Evolutionary conservation across 805 yeast genomes (phyloP), one percentile per base, ranked within the genome.

Genomic region (Candida taoyuanica): DNA sequence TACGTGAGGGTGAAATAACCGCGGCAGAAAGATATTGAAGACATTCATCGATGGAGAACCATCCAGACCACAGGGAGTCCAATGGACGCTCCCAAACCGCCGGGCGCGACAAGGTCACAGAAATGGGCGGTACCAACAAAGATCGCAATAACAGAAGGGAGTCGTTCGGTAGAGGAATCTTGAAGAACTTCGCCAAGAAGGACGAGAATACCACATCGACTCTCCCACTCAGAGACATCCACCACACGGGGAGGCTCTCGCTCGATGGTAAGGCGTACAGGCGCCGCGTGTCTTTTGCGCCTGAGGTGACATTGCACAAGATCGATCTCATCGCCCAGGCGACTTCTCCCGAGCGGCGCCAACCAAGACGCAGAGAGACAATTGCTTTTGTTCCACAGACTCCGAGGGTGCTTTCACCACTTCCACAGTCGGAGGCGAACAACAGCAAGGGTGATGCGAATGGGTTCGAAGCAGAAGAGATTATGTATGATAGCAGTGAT

Each of bases 221-320:
- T 14, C 28, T 43, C 17, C 57, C 47, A 2, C 37, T 53, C 5
- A 42, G 52, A 3, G 39, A 52, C 8, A 26, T 49, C 13, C 50
- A 49, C 30, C 29, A 31, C 5, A 43, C 39, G 7, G 44, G 32
- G 12, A 15, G 37, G 2, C 36, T 29, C 4, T 21, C 50, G 5
- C 34, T 36, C 18, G 44, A 30, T 8, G 37, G 31, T 5, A 44
- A 40, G 2, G 46, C 49, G 33, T 48, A 49, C 30, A 48, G 49
- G 37, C 40, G 60, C 37, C 45, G 60, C 16, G 60, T 56, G 2
- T 56, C 60, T 1, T 56, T 56, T 32, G 58, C 58, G 11, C 60
- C 59, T 25, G 58, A 56, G 17, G 60, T 53, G 3, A 54, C 60
- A 2, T 33, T 56, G n/a, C 60, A 54, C 43, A 56, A 53, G 30